Conservation (phyloP, 2,329 filamentous ascomycete species). For the Fusarium nisikadoi region DNA sequence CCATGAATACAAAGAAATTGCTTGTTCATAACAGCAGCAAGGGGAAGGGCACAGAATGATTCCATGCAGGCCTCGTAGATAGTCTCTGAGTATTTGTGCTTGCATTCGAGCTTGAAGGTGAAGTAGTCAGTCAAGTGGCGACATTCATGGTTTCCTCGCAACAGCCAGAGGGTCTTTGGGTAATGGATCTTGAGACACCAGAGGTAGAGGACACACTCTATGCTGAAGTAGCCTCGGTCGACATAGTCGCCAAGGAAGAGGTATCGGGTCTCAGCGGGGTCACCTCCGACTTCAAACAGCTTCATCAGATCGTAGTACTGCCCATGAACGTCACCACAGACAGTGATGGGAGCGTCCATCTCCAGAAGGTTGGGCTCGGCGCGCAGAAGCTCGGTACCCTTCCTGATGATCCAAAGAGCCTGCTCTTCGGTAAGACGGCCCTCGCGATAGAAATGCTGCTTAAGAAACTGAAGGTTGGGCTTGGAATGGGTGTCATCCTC, state of each 20-base stretch:
- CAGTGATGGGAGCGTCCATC: conserved; percentile 99
- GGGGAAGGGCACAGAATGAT: conserved; percentile 91
- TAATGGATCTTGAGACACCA: conserved; percentile 99
- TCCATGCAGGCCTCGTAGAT: conserved; percentile 99
- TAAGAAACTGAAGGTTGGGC: conserved; percentile 92
- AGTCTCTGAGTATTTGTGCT: conserved; percentile 97
- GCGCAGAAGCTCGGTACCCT: conserved; percentile 87
- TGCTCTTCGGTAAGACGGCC: conserved; percentile 97
- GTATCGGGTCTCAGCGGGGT: conserved; percentile 95
- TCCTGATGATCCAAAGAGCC: conserved; percentile 92
- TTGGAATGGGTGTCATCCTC: conserved; percentile 86
- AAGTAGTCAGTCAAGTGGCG: conserved; percentile 99
- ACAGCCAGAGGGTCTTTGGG: conserved; percentile 94
- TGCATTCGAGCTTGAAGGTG: conserved; percentile 99
- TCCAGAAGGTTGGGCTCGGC: conserved; percentile 95
- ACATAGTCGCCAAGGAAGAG: conserved; percentile 98
- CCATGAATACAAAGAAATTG: conserved; percentile 99
- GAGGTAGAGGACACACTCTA: conserved; percentile 97
- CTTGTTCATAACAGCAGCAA: conserved; percentile 99
- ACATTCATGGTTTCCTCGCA: conserved; percentile 98
- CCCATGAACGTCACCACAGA: conserved; percentile 97
- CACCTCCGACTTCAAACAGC: conserved; percentile 96
- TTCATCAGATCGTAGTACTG: conserved; percentile 99
- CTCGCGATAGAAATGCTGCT: conserved; percentile 98
- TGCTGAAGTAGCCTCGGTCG: conserved; percentile 97